Percentiles rank a stretch among this genome's conserved stretches.
These are phyloP conservation scores for Rhizophora mangle DNA, from an alignment of 345 rosid species.

Conservation along the genomic window DNA sequence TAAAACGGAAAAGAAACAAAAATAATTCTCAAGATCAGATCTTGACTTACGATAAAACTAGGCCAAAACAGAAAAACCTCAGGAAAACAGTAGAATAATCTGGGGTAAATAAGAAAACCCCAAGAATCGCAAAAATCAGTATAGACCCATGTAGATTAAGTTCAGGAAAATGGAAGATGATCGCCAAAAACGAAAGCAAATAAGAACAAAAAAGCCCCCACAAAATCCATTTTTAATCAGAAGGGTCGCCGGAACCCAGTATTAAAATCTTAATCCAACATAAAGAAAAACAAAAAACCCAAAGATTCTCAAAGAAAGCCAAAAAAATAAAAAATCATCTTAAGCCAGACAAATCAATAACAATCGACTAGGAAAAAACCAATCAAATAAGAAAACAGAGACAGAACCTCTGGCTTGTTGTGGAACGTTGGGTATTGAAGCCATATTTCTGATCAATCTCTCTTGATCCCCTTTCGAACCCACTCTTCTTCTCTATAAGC, in stretches of 20 bases:
- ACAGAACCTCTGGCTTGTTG: constrained; percentile 45
- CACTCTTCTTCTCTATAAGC: background rate
- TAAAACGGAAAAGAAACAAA: background rate
- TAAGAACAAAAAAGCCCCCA: too few species aligned
- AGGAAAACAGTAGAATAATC: background rate
- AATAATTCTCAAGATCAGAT: background rate
- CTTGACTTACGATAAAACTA: background rate
- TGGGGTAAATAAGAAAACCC: too few species aligned
- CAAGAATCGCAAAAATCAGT: too few species aligned
- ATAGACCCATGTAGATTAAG: too few species aligned
- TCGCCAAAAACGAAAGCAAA: too few species aligned
- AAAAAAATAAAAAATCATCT: background rate
- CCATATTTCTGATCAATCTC: constrained; percentile 35
- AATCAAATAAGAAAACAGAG: background rate
- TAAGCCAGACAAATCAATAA: background rate
- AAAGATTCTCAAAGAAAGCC: background rate
- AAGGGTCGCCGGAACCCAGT: too few species aligned
- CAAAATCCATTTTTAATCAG: too few species aligned
- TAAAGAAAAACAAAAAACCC: too few species aligned
- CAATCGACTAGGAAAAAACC: background rate
- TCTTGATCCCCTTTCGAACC: background rate
- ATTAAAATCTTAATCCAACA: too few species aligned
- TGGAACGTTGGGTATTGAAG: constrained; percentile 53
- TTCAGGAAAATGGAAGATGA: too few species aligned
- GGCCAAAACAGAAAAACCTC: too few species aligned